phyloP scores from a whole-genome alignment of 1,284 basidiomycete genomes.

The Austroboletus novae-zelandiae region DNA sequence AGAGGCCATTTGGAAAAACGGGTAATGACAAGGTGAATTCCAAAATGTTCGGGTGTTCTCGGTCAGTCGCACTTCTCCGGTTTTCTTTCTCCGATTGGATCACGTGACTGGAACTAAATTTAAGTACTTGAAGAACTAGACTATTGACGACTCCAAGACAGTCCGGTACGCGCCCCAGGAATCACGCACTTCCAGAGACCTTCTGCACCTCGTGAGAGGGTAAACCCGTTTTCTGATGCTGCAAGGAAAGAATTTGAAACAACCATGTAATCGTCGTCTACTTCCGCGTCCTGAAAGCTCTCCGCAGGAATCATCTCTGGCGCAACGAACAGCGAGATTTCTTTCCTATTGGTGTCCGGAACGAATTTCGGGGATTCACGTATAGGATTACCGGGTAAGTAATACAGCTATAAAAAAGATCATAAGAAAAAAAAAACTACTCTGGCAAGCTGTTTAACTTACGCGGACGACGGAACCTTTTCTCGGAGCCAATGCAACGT shows the following conservation, averaged over 20 bases:
- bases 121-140: too few relatives aligned
- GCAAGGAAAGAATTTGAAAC: constrained; percentile 47
- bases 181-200: constrained; percentile 41
- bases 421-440: background rate
- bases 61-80: constrained; percentile 24
- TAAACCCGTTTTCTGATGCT: constrained; percentile 59
- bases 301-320: constrained; percentile 11
- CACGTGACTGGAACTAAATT: constrained; percentile 7
- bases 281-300: background rate
- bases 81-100: constrained; percentile 18
- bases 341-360: background rate
- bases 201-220: constrained; percentile 30
- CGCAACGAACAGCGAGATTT: constrained; percentile 22
- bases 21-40: background rate
- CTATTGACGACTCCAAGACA: constrained; percentile 19
- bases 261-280: constrained; percentile 9
- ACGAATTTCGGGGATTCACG: background rate
- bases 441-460: constrained; percentile 11
- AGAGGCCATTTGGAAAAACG: constrained; percentile 51
- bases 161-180: constrained; percentile 29
- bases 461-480: constrained; percentile 65
- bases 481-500: constrained; percentile 57
- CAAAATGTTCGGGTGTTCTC: constrained; percentile 33
- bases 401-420: constrained; percentile 16
- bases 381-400: constrained; percentile 5